Base-by-base conservation (phyloP, 2,329 filamentous ascomycete genomes). In the Ambrosiella xylebori region DNA sequence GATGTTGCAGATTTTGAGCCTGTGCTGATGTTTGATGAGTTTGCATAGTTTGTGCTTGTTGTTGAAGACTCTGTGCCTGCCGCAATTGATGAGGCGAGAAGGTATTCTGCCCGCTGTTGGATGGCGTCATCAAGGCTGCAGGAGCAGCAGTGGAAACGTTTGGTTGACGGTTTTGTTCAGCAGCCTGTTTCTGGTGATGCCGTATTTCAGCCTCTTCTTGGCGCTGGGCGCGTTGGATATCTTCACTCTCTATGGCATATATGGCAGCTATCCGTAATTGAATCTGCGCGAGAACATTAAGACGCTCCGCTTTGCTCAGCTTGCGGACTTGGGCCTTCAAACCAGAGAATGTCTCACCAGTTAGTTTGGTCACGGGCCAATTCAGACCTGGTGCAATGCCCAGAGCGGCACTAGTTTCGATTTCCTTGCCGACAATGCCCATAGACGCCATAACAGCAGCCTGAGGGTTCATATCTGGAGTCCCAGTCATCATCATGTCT, bases 221-320 rank as follows among this genome's bases (percentile, higher is more conserved):
- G 15, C 71, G 66, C 56, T 66, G 65, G 54, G 71, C 68, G 9
- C 71, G 67, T 61, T 73, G 71, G 54, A 69, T 61, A 45, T 73
- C 71, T 61, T 74, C 71, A 60, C 73, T 74, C 53, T 74, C 71
- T 1, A 74, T 66, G 9, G 71, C 71, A 56, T 73, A 74, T 11
- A 74, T 71, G 50, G 71, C 71, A 7, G 71, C 71, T 19, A 74
- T 67, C 12, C 71, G 65, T 11, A 74, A 65, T 59, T 73, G 71
- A 15, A 73, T 61, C 59, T 71, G 69, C 4, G 71, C 69, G 1
- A 73, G 64, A 8, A 67, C 66, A 15, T 67, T 67, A 2, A 73
- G 59, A 5, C 71, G 68, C 7, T 74, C 70, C 1, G 69, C 64
- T 41, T 70, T 69, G 6, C 69, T 64, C 67, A 73, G 70, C 56